A percentile compares a stretch with the other conserved stretches of the same genome.
These are phyloP conservation scores for Drechslerella dactyloides DNA, from an alignment of 2,329 filamentous ascomycete genomes.

Conservation along the genomic window DNA sequence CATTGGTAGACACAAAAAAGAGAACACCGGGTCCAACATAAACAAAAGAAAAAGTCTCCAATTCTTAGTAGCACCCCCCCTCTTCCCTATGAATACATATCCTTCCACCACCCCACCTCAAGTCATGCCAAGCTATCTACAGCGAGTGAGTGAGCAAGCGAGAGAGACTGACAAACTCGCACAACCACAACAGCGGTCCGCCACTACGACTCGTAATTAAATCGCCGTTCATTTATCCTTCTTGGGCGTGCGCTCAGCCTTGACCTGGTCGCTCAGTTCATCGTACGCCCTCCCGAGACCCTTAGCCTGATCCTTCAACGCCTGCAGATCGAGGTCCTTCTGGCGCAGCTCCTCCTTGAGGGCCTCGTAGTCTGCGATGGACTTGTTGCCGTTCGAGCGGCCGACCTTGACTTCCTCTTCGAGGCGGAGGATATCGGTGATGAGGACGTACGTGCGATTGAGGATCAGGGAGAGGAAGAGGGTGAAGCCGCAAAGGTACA, in stretches of 20 bases:
- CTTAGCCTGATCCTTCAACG: conserved; percentile 88
- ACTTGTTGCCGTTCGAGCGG: conserved; percentile 67
- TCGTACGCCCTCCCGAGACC: conserved; percentile 85
- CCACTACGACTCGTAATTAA: no score
- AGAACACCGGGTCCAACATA: neutral
- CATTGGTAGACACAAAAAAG: neutral
- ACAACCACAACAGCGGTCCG: no score
- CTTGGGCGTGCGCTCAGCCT: conserved; percentile 64
- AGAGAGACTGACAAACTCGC: no score
- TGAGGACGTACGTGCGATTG: conserved; percentile 98
- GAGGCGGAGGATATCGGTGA: conserved; percentile 85
- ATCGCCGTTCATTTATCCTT: conserved; percentile 62
- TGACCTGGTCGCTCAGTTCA: conserved; percentile 75
- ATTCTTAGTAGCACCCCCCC: no score
- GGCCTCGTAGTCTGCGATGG: conserved; percentile 65
- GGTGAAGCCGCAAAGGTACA: conserved; percentile 99
- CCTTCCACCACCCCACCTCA: no score
- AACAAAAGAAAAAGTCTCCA: neutral
- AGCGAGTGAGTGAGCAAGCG: no score
- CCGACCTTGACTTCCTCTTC: conserved; percentile 88
- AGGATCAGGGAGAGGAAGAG: conserved; percentile 98
- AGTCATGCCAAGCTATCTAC: no score
- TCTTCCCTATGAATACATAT: no score
- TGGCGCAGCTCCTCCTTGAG: conserved; percentile 70
- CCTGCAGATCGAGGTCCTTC: conserved; percentile 83